Percentiles rank a stretch among this genome's conserved stretches.
These are phyloP conservation scores for Larix kaempferi DNA, from an alignment of 75 land plant genomes.

Conservation along the genomic window DNA sequence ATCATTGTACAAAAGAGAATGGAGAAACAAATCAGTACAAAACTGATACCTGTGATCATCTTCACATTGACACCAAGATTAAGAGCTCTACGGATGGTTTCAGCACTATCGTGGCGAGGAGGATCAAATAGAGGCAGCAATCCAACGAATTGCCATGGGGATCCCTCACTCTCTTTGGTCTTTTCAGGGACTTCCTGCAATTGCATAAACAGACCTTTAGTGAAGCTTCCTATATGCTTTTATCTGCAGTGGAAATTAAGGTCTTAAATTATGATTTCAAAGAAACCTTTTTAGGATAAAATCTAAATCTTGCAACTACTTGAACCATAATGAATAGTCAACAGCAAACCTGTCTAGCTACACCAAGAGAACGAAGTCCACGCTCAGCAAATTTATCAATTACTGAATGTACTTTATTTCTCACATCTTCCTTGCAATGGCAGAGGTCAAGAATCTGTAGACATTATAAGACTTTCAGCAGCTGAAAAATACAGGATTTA, in stretches of 20 bases:
- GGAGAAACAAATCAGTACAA: too few relatives aligned
- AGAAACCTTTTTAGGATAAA: too few relatives aligned
- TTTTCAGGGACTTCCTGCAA: slow-evolving; percentile 50
- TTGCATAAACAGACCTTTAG: too few relatives aligned
- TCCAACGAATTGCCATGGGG: slow-evolving; percentile 81
- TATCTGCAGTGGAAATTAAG: too few relatives aligned
- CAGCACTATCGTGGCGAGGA: slow-evolving; percentile 93
- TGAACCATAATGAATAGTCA: too few relatives aligned
- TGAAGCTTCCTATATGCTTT: too few relatives aligned
- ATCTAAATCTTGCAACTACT: too few relatives aligned
- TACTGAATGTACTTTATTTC: slow-evolving; percentile 43
- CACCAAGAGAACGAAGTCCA: slow-evolving; percentile 82
- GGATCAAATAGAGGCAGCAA: slow-evolving; percentile 87
- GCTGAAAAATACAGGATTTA: too few relatives aligned
- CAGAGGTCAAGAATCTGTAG: slow-evolving; percentile 60
- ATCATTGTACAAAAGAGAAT: neutral
- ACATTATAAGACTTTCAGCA: neutral
- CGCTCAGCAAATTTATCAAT: slow-evolving; percentile 78
- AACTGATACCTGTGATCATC: slow-evolving; percentile 74
- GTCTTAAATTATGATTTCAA: too few relatives aligned
- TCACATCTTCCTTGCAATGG: slow-evolving; percentile 53
- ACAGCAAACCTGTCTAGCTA: slow-evolving; percentile 55
- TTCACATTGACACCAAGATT: slow-evolving; percentile 83
- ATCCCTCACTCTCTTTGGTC: slow-evolving; percentile 51
- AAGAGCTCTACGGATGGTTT: slow-evolving; percentile 83